A percentile compares a stretch with the other conserved stretches of the same genome.
These are phyloP conservation scores for Funneliformis caledonium DNA, from an alignment of 371 early-diverging fungal species.

Conservation along the genomic window DNA sequence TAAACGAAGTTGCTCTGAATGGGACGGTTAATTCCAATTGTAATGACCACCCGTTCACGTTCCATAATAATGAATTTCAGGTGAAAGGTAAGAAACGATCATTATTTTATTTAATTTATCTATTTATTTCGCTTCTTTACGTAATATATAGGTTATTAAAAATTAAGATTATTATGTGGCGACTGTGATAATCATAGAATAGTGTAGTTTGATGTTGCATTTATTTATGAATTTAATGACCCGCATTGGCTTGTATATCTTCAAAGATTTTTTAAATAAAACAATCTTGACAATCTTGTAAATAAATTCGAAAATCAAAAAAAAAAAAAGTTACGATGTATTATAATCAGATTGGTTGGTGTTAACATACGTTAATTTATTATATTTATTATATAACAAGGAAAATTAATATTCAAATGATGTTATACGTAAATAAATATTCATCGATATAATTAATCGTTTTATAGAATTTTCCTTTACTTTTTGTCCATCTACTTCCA, in stretches of 20 bases:
- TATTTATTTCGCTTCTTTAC: not conserved
- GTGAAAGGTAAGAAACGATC: conserved; percentile 44
- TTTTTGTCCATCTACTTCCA: not conserved
- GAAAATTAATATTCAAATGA: not conserved
- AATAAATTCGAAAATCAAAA: not conserved
- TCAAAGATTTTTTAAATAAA: no score
- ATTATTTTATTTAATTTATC: not conserved
- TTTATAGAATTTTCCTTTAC: conserved; percentile 25
- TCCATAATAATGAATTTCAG: conserved; percentile 40
- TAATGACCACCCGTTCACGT: conserved; percentile 45
- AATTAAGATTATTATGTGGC: no score
- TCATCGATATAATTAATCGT: not conserved
- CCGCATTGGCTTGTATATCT: no score
- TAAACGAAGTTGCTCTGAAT: not conserved
- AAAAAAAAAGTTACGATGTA: no score
- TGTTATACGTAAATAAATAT: not conserved
- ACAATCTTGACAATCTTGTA: no score
- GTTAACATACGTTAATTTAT: not conserved
- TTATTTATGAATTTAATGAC: no score
- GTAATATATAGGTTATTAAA: no score
- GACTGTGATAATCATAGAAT: no score
- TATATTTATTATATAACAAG: not conserved
- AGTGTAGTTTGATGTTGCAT: no score
- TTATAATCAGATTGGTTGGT: no score
- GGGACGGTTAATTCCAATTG: not conserved